phyloP scores from a whole-genome alignment of 1,284 basidiomycete species.

The Austroboletus novae-zelandiae region DNA sequence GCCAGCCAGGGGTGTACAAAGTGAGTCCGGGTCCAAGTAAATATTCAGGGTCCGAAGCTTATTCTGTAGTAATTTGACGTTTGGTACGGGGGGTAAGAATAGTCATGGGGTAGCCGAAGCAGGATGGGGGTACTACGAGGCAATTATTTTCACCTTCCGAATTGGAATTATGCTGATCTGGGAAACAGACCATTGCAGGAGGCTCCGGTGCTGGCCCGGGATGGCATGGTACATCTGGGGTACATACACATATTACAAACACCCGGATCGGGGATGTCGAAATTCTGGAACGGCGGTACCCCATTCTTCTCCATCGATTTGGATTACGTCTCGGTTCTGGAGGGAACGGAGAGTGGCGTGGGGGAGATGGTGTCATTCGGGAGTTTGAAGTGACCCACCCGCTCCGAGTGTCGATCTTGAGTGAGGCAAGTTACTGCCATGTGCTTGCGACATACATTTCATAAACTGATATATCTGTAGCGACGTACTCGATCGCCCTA shows the following conservation, averaged over 20 bases:
- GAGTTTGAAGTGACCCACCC: conserved; percentile 87
- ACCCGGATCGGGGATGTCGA: conserved; percentile 92
- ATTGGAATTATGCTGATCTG: neutral
- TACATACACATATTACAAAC: conserved; percentile 92
- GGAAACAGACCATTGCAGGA: conserved; percentile 78
- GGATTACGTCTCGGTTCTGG: conserved; percentile 76
- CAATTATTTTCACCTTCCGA: conserved; percentile 20
- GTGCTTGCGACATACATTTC: neutral
- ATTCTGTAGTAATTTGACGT: conserved; percentile 77
- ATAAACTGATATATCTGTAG: conserved; percentile 36
- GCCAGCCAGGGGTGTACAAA: conserved; percentile 95
- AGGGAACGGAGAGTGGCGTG: conserved; percentile 75
- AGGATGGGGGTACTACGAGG: conserved; percentile 97
- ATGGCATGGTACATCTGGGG: conserved; percentile 89
- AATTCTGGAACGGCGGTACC: conserved; percentile 88
- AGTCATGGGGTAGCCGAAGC: conserved; percentile 70
- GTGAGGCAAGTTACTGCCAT: conserved; percentile 54
- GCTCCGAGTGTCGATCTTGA: conserved; percentile 85
- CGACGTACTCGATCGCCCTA: conserved; percentile 88
- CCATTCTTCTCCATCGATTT: conserved; percentile 84
- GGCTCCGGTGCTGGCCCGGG: conserved; percentile 88
- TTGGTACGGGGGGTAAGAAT: conserved; percentile 86
- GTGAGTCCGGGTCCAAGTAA: conserved; percentile 39
- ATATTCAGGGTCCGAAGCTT: neutral
- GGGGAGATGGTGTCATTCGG: conserved; percentile 86